A percentile compares a stretch with the other conserved stretches of the same genome.
These are phyloP conservation scores for Fagus sylvatica DNA, from an alignment of 306 rosid species.

Conservation along the genomic window DNA sequence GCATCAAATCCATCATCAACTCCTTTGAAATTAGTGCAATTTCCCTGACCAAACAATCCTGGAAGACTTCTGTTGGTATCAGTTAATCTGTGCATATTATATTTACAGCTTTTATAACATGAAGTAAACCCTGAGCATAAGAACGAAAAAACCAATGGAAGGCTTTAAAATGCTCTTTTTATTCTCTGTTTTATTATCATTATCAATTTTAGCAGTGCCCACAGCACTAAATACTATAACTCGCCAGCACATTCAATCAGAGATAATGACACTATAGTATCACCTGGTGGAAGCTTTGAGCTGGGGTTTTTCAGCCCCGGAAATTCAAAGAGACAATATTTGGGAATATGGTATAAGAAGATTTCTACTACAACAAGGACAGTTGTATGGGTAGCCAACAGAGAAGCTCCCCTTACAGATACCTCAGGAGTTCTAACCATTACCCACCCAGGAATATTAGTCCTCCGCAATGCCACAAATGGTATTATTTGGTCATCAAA, in stretches of 20 bases:
- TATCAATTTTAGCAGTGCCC: constrained; percentile 6
- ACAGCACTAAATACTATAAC: constrained; percentile 33
- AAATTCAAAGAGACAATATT: constrained; percentile 36
- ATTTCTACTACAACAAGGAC: constrained; percentile 22
- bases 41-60: no score
- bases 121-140: no score
- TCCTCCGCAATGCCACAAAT: constrained; percentile 17
- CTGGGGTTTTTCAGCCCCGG: constrained; percentile 62
- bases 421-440: no score
- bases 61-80: no score
- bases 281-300: constrained; percentile 38
- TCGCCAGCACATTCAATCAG: constrained; percentile 26
- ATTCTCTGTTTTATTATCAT: neutral
- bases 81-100: no score
- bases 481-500: constrained; percentile 19
- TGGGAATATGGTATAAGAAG: constrained; percentile 58
- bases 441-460: constrained; percentile 30
- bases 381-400: constrained; percentile 64
- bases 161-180: neutral
- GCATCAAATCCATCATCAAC: no score
- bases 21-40: no score
- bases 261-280: constrained; percentile 39
- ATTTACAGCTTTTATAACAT: no score
- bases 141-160: no score
- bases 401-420: constrained; percentile 32